These are phyloP conservation scores for Ajuga chamaepitys DNA, from an alignment of 257 asterid species.

Conservation along the genomic window DNA sequence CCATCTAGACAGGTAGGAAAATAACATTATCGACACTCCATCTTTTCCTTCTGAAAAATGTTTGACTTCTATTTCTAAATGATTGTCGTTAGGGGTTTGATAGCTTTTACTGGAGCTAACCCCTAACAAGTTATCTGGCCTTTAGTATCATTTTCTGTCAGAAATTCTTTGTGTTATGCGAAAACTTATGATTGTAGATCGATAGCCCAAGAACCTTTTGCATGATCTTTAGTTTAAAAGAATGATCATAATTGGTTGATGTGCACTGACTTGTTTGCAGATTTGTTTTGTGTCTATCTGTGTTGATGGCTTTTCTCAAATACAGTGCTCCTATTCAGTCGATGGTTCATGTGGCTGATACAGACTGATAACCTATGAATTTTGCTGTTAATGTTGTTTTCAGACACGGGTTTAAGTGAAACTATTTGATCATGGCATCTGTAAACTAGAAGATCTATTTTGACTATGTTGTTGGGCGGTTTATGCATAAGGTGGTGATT, in stretches of 20 bases:
- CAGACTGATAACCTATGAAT: background rate
- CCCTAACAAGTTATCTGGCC: too few relatives aligned
- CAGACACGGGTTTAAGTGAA: background rate
- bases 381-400: too few relatives aligned
- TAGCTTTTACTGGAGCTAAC: too few relatives aligned
- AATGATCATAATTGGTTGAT: too few relatives aligned
- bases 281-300: background rate
- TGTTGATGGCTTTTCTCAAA: background rate
- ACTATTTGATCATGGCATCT: background rate
- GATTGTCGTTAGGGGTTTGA: too few relatives aligned
- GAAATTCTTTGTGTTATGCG: background rate
- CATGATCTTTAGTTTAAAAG: too few relatives aligned
- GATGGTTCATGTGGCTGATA: background rate
- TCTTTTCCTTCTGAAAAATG: background rate
- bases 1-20: conserved; percentile 31
- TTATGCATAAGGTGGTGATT: background rate
- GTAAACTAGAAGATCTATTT: background rate
- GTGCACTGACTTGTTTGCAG: background rate
- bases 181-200: background rate
- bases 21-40: background rate
- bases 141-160: background rate
- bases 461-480: background rate
- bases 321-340: background rate
- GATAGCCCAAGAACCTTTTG: background rate
- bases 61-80: background rate